Conservation (phyloP, 1,284 basidiomycete genomes). For the Fomitopsis betulina region DNA sequence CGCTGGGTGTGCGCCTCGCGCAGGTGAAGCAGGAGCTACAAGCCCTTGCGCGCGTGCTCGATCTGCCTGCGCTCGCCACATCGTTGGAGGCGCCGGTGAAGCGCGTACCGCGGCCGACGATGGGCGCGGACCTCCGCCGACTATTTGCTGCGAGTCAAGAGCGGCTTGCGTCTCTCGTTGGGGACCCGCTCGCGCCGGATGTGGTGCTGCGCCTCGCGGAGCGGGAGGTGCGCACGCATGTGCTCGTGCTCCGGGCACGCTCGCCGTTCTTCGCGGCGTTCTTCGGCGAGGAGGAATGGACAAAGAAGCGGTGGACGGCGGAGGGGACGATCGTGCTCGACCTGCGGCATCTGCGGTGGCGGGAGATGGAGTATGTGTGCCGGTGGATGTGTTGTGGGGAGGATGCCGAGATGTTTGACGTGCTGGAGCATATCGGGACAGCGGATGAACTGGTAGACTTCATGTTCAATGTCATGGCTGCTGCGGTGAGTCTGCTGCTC, state of each 20-base stretch:
- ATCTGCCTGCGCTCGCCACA: constrained; percentile 48
- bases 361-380: constrained; percentile 75
- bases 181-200: constrained; percentile 48
- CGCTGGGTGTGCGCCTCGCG: constrained; percentile 37
- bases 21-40: constrained; percentile 63
- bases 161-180: neutral
- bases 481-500: constrained; percentile 53
- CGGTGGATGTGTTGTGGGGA: constrained; percentile 77
- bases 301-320: constrained; percentile 51
- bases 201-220: constrained; percentile 77
- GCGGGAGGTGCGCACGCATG: constrained; percentile 65
- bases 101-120: constrained; percentile 38
- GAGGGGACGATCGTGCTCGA: constrained; percentile 60
- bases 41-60: constrained; percentile 47
- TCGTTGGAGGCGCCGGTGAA: constrained; percentile 55
- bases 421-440: constrained; percentile 64
- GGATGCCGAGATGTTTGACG: constrained; percentile 73
- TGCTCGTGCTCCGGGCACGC: constrained; percentile 74
- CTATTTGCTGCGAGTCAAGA: constrained; percentile 31
- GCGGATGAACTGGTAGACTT: constrained; percentile 84
- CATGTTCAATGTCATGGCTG: constrained; percentile 83
- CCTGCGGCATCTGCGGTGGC: constrained; percentile 74
- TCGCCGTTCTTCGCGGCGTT: constrained; percentile 87
- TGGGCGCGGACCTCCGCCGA: constrained; percentile 43
- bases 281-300: constrained; percentile 86